Base-by-base conservation (phyloP, 2,329 filamentous ascomycete genomes). In the Lachnellula cervina region DNA sequence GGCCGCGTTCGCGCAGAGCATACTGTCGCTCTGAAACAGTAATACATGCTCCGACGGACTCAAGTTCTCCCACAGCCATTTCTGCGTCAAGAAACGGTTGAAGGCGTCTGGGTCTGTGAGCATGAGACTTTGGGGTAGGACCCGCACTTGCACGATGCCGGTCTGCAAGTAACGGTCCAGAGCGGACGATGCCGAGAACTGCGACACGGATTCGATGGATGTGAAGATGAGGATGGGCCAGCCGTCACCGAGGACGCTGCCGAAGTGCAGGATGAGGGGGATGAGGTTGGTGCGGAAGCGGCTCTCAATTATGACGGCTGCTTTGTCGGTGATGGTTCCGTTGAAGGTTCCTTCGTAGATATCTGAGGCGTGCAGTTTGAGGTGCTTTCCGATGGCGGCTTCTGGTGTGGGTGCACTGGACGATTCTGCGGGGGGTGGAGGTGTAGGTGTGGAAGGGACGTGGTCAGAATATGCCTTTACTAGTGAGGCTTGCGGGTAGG, bases 191-290 rank as follows among this genome's bases (percentile, higher is more conserved):
- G 69, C 54, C 23, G 68, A 68, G 17, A 68, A 69, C 35, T 59
- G 56, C 2, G 54, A 57, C 1, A 63, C 52, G 0, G 59, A 55
- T 52, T 65, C 62, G n/a, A 67, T 60, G 1, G 70, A 67, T 5
- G 76, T 77, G 59, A 73, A 75, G 43, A 77, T 70, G 21, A 77
- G 66, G 40, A 78, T 70, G 4, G 74, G 74, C 75, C 75, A 77
- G 9, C 61, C 59, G 9, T 74, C 73, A 1, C 75, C 76, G 4
- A 77, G 71, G 11, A 74, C 69, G 43, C 64, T 64, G 40, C 67
- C 62, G 58, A 72, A 75, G 54, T 74, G 72, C 14, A 75, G 62
- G 40, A 75, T 67, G n/a, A 74, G 59, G 8, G 72, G 72, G 32
- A 74, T 59, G 13, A 74, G 64, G 25, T 68, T 69, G 13, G 64